Evolutionary conservation across 2,329 filamentous ascomycete genomes (phyloP), one percentile per base, ranked within the genome.

Genomic region (Epichloe gansuensis): DNA sequence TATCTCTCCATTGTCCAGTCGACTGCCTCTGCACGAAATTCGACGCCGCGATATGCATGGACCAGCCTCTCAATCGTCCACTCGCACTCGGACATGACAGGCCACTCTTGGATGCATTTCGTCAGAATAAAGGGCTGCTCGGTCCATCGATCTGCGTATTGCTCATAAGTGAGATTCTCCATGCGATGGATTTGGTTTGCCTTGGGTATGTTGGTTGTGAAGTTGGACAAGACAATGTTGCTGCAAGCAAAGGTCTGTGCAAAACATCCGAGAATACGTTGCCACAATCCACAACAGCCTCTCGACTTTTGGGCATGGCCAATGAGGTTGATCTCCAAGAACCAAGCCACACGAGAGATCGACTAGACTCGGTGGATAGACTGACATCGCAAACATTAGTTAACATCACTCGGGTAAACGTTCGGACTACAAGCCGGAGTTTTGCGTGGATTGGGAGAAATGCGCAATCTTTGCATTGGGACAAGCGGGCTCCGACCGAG

Each of bases 1-100:
- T 97, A 97, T 0, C 80, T 86, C n/a, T 76, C 73, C 56, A 95
- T 78, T 0, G 83, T 81, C 91, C 91, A 97, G 69, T 96, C 89
- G 5, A 97, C 91, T 0, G 90, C 86, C 74, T 97, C 93, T 9
- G 91, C 91, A 42, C 89, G 82, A 68, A 97, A 96, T 49, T 79
- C 75, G 3, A 85, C 76, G 48, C 83, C 69, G 1, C 76, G 73
- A 64, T 90, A 89, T 55, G 75, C 72, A n/a, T 72, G 61, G 1
- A 85, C 71, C 1, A 97, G 75, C 9, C 69, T 69, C n/a, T 85
- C 75, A 11, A 86, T 76, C 3, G 79, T 83, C 91, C 91, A 97
- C 31, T 78, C 72, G 39, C 91, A 97, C 31, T 78, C 72, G 39
- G 76, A 74, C 67, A 79, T 90, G 1, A 85, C 82, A 1, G 88